These are phyloP conservation scores for Lecanicillium sp. DNA, from an alignment of 2,329 filamentous ascomycete genomes.

Conservation along the genomic window DNA sequence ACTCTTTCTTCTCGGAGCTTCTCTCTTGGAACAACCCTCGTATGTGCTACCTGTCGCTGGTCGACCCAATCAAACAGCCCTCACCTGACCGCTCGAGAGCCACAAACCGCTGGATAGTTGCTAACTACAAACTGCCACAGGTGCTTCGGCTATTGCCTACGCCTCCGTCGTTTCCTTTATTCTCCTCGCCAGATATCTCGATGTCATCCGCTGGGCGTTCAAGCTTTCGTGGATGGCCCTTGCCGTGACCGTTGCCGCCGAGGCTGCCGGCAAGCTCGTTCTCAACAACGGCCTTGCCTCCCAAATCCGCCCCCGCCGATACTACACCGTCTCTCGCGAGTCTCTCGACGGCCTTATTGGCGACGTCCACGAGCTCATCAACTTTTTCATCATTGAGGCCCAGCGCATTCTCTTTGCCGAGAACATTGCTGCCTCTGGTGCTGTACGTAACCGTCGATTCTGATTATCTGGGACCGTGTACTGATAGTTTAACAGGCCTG, in stretches of 20 bases:
- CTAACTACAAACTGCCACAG: constrained; percentile 26
- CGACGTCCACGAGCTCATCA: constrained; percentile 59
- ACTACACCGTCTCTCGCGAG: constrained; percentile 57
- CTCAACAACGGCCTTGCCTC: constrained; percentile 55
- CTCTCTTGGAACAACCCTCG: constrained; percentile 62
- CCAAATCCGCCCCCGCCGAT: constrained; percentile 58
- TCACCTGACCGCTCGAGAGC: too few relatives aligned
- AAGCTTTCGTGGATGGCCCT: constrained; percentile 58
- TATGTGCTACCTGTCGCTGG: constrained; percentile 32
- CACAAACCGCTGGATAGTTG: too few relatives aligned
- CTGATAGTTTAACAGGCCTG: constrained; percentile 38
- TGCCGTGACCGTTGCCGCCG: constrained; percentile 50
- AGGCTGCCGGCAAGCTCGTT: constrained; percentile 51
- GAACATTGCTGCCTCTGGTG: constrained; percentile 52
- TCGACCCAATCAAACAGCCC: background rate
- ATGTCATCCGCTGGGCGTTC: constrained; percentile 56
- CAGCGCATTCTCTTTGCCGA: constrained; percentile 62
- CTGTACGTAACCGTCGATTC: constrained; percentile 36
- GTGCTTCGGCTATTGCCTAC: constrained; percentile 58
- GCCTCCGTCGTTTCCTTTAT: constrained; percentile 48
- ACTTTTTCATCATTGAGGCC: constrained; percentile 64
- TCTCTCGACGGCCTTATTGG: constrained; percentile 53
- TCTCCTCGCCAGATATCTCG: constrained; percentile 56
- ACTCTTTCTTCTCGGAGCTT: constrained; percentile 62
- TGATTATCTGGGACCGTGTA: background rate